Conservation (phyloP, 148 eudicot genomes). For the Oxyria digyna region DNA sequence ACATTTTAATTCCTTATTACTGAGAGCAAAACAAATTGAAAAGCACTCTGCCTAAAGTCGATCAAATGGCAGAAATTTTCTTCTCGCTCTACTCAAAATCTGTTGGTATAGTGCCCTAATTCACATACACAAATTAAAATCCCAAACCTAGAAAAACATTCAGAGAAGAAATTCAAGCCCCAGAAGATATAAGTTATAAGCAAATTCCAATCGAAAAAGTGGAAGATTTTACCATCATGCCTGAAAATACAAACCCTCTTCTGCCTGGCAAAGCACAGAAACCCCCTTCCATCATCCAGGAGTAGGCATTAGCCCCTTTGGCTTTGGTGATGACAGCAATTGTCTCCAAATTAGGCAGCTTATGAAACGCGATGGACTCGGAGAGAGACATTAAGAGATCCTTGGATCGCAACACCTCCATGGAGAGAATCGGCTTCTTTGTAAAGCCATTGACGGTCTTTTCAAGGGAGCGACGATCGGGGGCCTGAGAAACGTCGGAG, state of each 20-base stretch:
- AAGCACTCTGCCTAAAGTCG: not conserved
- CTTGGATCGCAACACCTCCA: constrained; percentile 56
- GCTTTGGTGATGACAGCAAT: constrained; percentile 83
- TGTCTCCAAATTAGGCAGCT: constrained; percentile 71
- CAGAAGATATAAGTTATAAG: not conserved
- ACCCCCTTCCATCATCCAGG: constrained; percentile 80
- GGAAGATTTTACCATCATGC: constrained; percentile 53
- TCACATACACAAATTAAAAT: not conserved
- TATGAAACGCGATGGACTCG: constrained; percentile 74
- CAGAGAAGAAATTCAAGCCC: not conserved
- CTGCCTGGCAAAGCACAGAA: constrained; percentile 72
- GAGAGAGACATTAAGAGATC: constrained; percentile 72
- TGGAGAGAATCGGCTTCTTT: constrained; percentile 45
- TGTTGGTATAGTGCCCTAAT: not conserved
- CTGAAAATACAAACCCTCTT: constrained; percentile 66
- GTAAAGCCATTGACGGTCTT: constrained; percentile 57
- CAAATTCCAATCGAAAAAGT: not conserved
- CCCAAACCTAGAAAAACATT: not conserved
- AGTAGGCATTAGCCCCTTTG: constrained; percentile 80
- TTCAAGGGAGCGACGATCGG: constrained; percentile 28
- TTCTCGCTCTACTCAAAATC: too few species aligned
- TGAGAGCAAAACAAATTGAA: not conserved
- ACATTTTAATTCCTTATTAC: not conserved
- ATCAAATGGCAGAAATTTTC: too few species aligned
- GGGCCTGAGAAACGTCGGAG: constrained; percentile 20